phyloP scores from a whole-genome alignment of 345 rosid species.

The Acer yangbiense region DNA sequence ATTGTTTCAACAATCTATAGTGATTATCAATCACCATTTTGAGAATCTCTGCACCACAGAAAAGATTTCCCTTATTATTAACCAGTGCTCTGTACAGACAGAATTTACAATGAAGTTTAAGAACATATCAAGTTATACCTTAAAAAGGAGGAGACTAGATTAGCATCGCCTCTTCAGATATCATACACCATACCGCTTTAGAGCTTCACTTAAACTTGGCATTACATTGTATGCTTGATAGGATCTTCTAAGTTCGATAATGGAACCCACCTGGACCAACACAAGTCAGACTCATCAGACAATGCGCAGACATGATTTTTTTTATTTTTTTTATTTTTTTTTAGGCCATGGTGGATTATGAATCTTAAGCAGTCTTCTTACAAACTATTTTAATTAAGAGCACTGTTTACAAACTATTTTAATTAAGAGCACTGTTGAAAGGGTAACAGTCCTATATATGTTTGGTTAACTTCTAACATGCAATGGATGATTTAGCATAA shows the following conservation, averaged over 20 bases:
- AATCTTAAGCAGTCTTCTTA: background rate
- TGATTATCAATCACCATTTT: background rate
- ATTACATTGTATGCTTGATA: slow-evolving; percentile 95
- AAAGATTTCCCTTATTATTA: background rate
- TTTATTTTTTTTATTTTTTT: background rate
- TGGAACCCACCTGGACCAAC: slow-evolving; percentile 81
- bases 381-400: background rate
- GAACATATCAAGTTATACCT: slow-evolving; percentile 15
- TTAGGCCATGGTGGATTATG: background rate
- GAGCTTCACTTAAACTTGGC: slow-evolving; percentile 93
- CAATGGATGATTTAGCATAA: background rate
- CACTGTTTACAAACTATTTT: background rate
- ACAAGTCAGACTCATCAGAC: slow-evolving; percentile 7
- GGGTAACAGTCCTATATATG: background rate
- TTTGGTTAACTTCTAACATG: background rate
- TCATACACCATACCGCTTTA: slow-evolving; percentile 78
- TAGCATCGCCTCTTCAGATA: slow-evolving; percentile 9
- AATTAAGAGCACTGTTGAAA: background rate
- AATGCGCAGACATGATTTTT: background rate
- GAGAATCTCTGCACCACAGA: background rate
- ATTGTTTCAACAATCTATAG: background rate
- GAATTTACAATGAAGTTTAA: slow-evolving; percentile 3
- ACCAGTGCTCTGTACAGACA: background rate
- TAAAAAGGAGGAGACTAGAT: background rate
- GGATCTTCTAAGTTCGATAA: slow-evolving; percentile 93